These are phyloP conservation scores for Tetrapisispora taiwanensis DNA, from an alignment of 805 yeast genomes.

Conservation along the genomic window DNA sequence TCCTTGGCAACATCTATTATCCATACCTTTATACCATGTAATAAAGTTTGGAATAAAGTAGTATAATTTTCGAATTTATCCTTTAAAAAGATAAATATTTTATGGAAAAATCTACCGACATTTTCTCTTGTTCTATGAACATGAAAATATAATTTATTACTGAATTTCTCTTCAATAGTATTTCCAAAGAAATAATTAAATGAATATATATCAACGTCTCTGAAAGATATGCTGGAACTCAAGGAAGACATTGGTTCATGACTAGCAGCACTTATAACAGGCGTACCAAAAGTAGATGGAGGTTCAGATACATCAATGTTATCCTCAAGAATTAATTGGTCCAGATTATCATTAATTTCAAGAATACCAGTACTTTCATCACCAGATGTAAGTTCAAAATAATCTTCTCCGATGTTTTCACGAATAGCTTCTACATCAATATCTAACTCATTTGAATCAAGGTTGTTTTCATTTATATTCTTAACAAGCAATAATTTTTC, in stretches of 20 bases:
- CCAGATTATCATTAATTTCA: conserved; percentile 15
- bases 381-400: conserved; percentile 9
- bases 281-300: conserved; percentile 29
- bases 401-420: conserved; percentile 23
- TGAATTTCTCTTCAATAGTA: conserved; percentile 35
- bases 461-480: conserved; percentile 28
- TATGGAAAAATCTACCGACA: conserved; percentile 57
- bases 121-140: conserved; percentile 52
- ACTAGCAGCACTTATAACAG: conserved; percentile 25
- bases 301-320: conserved; percentile 35
- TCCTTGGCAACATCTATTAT: conserved; percentile 73
- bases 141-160: conserved; percentile 35
- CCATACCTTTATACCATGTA: conserved; percentile 65
- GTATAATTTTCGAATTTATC: conserved; percentile 52
- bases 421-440: conserved; percentile 31
- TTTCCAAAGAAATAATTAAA: conserved; percentile 57
- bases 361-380: conserved; percentile 22
- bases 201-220: conserved; percentile 53
- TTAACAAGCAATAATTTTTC: conserved; percentile 15
- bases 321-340: conserved; percentile 31
- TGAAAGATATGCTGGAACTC: conserved; percentile 45
- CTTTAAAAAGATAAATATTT: conserved; percentile 38
- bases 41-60: conserved; percentile 46
- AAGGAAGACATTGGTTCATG: conserved; percentile 33
- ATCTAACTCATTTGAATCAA: conserved; percentile 30